Evolutionary conservation across 768 basidiomycete genomes (phyloP).

Genomic region (Crucibulum laeve): DNA sequence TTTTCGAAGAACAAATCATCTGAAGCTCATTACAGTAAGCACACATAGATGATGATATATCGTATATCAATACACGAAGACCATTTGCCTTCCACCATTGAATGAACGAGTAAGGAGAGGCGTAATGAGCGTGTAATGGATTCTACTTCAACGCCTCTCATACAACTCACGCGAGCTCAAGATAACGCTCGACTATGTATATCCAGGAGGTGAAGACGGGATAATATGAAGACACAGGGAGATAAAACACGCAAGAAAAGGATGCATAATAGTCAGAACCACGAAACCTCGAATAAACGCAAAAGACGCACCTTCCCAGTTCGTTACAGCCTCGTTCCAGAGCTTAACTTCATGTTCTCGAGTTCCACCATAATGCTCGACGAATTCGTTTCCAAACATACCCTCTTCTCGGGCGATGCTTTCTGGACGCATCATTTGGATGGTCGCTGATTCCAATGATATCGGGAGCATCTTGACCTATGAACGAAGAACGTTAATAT

Average conservation of each 20-base stretch:
- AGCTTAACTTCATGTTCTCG: slow-evolving; percentile 83
- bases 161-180: slow-evolving; percentile 79
- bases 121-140: too few relatives aligned
- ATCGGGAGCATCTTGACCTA: slow-evolving; percentile 74
- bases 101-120: too few relatives aligned
- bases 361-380: slow-evolving; percentile 95
- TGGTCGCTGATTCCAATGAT: slow-evolving; percentile 76
- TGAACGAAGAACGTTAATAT: slow-evolving; percentile 5
- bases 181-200: slow-evolving; percentile 86
- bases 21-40: too few relatives aligned
- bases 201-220: too few relatives aligned
- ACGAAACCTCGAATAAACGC: neutral
- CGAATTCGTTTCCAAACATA: slow-evolving; percentile 83
- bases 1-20: too few relatives aligned
- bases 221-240: neutral
- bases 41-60: too few relatives aligned
- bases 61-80: too few relatives aligned
- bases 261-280: too few relatives aligned
- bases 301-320: slow-evolving; percentile 76
- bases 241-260: too few relatives aligned
- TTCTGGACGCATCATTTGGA: slow-evolving; percentile 68
- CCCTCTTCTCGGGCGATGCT: slow-evolving; percentile 76
- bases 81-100: too few relatives aligned
- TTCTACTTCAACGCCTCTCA: too few relatives aligned
- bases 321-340: slow-evolving; percentile 89